Evolutionary conservation across 1,284 basidiomycete genomes (phyloP).

Genomic region (Phenoliferia sp.): DNA sequence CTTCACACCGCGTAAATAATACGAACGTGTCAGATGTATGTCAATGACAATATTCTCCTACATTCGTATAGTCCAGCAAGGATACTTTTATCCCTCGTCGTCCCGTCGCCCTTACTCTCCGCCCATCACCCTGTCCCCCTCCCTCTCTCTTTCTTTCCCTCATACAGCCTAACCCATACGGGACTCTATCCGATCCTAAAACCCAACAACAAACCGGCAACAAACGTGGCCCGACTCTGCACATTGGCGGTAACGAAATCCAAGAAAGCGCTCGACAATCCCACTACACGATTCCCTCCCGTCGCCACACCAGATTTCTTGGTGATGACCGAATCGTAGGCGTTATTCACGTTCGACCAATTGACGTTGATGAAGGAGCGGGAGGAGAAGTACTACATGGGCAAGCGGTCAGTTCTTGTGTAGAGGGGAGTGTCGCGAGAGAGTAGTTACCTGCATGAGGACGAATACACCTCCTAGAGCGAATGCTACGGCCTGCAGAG

Average conservation of each 20-base stretch:
- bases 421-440: too few relatives aligned
- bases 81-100: too few relatives aligned
- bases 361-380: constrained; percentile 34
- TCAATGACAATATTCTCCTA: too few relatives aligned
- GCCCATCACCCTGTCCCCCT: too few relatives aligned
- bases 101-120: too few relatives aligned
- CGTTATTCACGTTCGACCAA: constrained; percentile 28
- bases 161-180: too few relatives aligned
- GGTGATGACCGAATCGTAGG: constrained; percentile 33
- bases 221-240: constrained; percentile 35
- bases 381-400: constrained; percentile 37
- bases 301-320: constrained; percentile 9
- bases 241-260: constrained; percentile 37
- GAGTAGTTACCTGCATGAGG: constrained; percentile 33
- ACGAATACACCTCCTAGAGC: constrained; percentile 35
- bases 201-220: constrained; percentile 32
- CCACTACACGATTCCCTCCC: constrained; percentile 25
- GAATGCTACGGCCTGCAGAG: constrained; percentile 31
- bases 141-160: too few relatives aligned
- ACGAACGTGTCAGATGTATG: too few relatives aligned
- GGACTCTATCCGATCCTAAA: constrained; percentile 18
- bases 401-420: too few relatives aligned
- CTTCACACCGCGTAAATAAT: too few relatives aligned
- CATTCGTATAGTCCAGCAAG: too few relatives aligned
- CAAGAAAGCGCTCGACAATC: constrained; percentile 27